Percentiles rank a stretch among this genome's conserved stretches.
phyloP scores from a whole-genome alignment of 176 grass and related monocot genomes.

The Oryza glumipatula region DNA sequence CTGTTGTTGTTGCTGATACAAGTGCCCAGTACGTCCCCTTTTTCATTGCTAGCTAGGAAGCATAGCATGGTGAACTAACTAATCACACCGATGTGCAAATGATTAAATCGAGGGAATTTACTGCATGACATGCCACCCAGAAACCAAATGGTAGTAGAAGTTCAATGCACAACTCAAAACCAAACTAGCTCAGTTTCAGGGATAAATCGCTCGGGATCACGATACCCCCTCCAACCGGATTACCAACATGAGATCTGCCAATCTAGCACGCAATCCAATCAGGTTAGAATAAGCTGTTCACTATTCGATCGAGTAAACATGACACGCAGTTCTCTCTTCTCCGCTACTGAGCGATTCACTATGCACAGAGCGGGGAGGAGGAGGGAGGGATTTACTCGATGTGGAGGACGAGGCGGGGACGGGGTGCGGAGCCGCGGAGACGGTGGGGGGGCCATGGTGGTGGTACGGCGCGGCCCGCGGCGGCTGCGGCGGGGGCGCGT shows the following conservation, averaged over 20 bases:
- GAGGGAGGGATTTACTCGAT: slow-evolving; percentile 39
- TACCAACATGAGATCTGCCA: background rate
- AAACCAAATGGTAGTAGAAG: background rate
- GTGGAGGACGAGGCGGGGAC: slow-evolving; percentile 28
- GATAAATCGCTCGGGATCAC: background rate
- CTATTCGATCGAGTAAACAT: background rate
- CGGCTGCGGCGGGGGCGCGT: slow-evolving; percentile 12
- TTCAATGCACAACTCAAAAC: background rate
- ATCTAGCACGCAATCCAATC: background rate
- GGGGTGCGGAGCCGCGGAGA: background rate
- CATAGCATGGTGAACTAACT: background rate
- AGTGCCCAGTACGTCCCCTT: background rate
- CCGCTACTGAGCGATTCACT: background rate
- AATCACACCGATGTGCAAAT: background rate
- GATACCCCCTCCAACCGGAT: background rate
- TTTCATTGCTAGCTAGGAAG: background rate
- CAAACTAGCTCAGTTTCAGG: background rate
- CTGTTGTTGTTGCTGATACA: background rate
- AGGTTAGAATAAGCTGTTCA: background rate
- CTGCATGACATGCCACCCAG: background rate
- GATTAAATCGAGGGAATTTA: background rate
- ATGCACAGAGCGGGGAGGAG: background rate
- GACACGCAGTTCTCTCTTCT: background rate
- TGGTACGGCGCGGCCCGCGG: slow-evolving; percentile 50
- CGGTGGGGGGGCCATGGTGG: background rate